Evolutionary conservation across 768 basidiomycete species (phyloP).

Genomic region (Boletus subparvulus): DNA sequence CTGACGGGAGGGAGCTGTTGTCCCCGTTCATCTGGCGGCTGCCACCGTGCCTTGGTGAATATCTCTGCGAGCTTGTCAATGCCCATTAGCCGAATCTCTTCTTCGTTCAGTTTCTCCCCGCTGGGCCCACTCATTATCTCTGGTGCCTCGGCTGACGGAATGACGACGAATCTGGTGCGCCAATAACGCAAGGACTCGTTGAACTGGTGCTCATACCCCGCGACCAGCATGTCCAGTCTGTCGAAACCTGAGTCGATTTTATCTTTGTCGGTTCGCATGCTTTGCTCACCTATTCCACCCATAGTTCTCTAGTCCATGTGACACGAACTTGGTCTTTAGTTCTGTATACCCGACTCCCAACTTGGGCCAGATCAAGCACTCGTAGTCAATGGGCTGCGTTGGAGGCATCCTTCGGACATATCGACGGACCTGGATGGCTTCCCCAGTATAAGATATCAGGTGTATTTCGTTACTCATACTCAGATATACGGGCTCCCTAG

Average conservation of each 20-base stretch:
- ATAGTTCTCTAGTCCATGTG: slow-evolving; percentile 79
- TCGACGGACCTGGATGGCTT: slow-evolving; percentile 82
- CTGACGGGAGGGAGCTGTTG: slow-evolving; percentile 59
- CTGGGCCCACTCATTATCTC: slow-evolving; percentile 52
- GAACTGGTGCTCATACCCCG: slow-evolving; percentile 78
- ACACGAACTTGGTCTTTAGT: slow-evolving; percentile 67
- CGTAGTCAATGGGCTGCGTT: slow-evolving; percentile 68
- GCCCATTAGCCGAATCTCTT: slow-evolving; percentile 84
- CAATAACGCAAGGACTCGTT: slow-evolving; percentile 86
- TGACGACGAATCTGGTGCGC: slow-evolving; percentile 90
- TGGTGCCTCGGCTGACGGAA: slow-evolving; percentile 78
- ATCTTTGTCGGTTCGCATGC: background rate
- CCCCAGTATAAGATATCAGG: slow-evolving; percentile 86
- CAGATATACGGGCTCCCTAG: slow-evolving; percentile 77
- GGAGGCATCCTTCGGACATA: slow-evolving; percentile 75
- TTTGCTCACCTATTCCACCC: slow-evolving; percentile 76
- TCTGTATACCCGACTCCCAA: slow-evolving; percentile 86
- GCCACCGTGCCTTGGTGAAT: slow-evolving; percentile 84
- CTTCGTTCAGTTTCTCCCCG: slow-evolving; percentile 78
- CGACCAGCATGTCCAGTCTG: slow-evolving; percentile 83
- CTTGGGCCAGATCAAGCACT: slow-evolving; percentile 93
- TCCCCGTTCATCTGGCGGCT: slow-evolving; percentile 42
- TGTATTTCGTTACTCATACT: slow-evolving; percentile 97
- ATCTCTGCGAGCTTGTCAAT: slow-evolving; percentile 90
- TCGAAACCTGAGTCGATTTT: background rate